Base-by-base conservation (phyloP, 805 yeast species). In the Scheffersomyces coipomensis region DNA sequence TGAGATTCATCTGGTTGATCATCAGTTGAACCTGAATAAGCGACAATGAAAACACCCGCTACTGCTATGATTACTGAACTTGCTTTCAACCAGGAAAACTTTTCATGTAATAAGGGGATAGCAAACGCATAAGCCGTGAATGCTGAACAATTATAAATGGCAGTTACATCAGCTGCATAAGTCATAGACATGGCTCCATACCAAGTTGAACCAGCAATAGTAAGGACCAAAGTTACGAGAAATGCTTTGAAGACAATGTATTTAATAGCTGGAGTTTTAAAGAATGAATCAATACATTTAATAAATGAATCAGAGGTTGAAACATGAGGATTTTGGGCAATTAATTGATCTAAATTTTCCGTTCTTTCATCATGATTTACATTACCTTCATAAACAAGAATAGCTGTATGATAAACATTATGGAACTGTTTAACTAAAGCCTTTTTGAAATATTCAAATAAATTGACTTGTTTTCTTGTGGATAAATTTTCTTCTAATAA, bases 61-160 rank as follows among this genome's bases (percentile, higher is more conserved):
- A 88, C 65, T 7, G 96, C 93, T 29, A 83, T 66, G 1, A 79
- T 46, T 13, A 88, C 96, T n/a, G 89, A 78, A 21, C 69, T 52
- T 8, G 79, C 71, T 58, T 88, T 88, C 37, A 76, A 52, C 68
- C 78, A 69, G 3, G 82, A 76, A 51, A 87, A 78, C 34, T 61
- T 66, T 52, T 88, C 96, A 24, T 76, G 66, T 36, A 88, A 66
- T 16, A 88, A 60, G 1, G 89, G 86, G 19, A 88, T 81, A 3
- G 95, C 88, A 61, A 88, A 88, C 12, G 86, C 76, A 53, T 88
- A 83, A 0, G 96, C 96, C 3, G 90, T 83, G 58, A 88, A 88
- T 0, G 96, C 95, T 12, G 91, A 83, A 56, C 93, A 87, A 64
- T 88, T 88, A 64, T 88, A 88, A 44, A 88, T 88, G 3, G 96